Evolutionary conservation across 305 asterid species (phyloP), one percentile per base, ranked within the genome.

Genomic region (Rubia tinctorum): DNA sequence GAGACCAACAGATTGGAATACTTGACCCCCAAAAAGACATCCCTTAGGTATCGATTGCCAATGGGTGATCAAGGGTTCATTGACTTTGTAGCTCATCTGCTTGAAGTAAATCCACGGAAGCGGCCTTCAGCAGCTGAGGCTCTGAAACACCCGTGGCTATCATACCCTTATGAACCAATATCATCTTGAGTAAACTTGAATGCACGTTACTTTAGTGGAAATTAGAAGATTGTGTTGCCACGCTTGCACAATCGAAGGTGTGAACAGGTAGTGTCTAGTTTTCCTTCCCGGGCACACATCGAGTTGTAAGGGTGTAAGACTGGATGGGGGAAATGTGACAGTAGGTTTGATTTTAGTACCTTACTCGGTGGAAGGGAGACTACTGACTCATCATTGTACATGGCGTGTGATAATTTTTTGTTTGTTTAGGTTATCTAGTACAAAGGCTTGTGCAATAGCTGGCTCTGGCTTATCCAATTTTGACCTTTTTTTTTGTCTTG

Each of bases 51-150:
- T 84, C 90, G 98, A n/a, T 78, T 92, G 82, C 99, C 99, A 61
- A 91, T 95, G 96, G 99, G 97, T 66, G 98, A 95, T 80, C 99
- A 90, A 84, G 98, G 99, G 53, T 95, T 95, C 84, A 88, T 92
- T 1, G 97, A 92, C 84, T 92, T 92, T 34, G 97, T 90, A 78
- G 85, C 82, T 83, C 88, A 92, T 82, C 88, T 95, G 53, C 96
- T 95, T 10, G 96, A 95, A 84, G 84, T 89, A 49, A 86, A 88
- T 86, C 99, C 99, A 25, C 82, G 80, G 73, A 90, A 86, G 82
- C 88, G 99, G 69, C 99, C 98, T 60, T 89, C 98, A 65, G 99
- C 98, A 25, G 60, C 94, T 39, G 96, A 95, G 75, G 98, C 99
- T 79, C 87, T 95, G 47, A 92, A 90, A 81, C 99, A 95, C 75